Evolutionary conservation across 2,329 filamentous ascomycete species (phyloP), one percentile per base, ranked within the genome.

Genomic region (Cladophialophora chaetospira): DNA sequence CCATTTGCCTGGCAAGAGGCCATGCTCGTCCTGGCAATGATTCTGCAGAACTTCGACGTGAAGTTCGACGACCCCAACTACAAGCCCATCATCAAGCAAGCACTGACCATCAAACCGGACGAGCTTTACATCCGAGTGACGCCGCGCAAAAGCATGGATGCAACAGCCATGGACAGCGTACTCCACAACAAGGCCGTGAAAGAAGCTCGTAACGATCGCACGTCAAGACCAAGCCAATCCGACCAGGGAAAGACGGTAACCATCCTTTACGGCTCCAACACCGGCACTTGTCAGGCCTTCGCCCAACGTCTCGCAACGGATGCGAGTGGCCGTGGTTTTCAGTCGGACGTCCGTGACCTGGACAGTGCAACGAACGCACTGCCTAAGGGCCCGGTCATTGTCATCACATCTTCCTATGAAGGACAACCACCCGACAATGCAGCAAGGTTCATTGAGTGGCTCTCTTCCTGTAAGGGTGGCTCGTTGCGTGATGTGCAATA

Each of bases 1-100:
- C 78, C 82, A 0, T 91, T 91, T 68, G 87, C 88, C 1, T 88
- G 85, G 85, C 88, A 91, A 66, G 88, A 91, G 70, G 78, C 81
- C 2, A 67, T 87, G 6, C 72, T 89, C 0, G 79, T 80, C 6
- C 75, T 85, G 63, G 82, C 84, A 0, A 78, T 87, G 66, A 68
- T 89, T 10, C 74, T 91, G 55, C 87, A 89, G 65, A 88, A 86
- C 65, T 89, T 91, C 72, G 81, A 88, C 62, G 83, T 91, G 57
- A 75, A 77, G 42, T 70, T 85, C 51, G 80, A 81, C 35, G 81
- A 90, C 57, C 80, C 85, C 0, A 76, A 60, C 48, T 73, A 74
- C 48, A 65, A 66, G 4, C 64, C 73, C n/a, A 63, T 64, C 9
- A 65, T 73, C 42, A 72, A 72, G 54, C 68, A 72, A 60, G 70